Conservation (phyloP, 1,284 basidiomycete species). For the Marasmius oreades region DNA sequence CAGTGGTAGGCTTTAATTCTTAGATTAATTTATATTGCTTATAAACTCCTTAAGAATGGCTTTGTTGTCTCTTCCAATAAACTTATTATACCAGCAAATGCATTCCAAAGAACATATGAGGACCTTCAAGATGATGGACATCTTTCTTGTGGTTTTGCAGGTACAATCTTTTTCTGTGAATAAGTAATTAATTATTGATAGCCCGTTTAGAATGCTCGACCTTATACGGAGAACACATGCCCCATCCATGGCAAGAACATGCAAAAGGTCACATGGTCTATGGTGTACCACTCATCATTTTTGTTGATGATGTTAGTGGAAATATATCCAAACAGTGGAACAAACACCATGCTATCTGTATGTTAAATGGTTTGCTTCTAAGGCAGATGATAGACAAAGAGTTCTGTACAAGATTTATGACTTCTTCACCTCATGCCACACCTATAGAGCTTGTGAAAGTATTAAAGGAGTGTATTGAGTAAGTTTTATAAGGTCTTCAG, state of each 20-base stretch:
- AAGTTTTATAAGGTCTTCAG: neutral
- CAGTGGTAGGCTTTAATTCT: neutral
- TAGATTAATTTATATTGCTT: neutral
- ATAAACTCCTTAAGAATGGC: neutral
- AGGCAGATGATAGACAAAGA: conserved; percentile 24
- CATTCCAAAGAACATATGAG: neutral
- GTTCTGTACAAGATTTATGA: no score
- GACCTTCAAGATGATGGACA: no score
- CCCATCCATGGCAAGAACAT: conserved; percentile 17
- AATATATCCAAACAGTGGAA: conserved; percentile 30
- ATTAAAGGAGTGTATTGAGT: neutral
- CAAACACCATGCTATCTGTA: conserved; percentile 26
- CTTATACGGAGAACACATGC: conserved; percentile 17
- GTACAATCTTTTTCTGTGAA: neutral
- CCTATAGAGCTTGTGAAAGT: conserved; percentile 12
- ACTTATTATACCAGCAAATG: neutral
- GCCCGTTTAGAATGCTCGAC: conserved; percentile 13
- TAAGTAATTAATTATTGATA: neutral
- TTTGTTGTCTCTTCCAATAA: neutral
- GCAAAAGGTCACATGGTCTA: conserved; percentile 18
- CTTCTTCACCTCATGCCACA: conserved; percentile 23
- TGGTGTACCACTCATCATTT: no score
- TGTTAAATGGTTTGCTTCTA: conserved; percentile 24
- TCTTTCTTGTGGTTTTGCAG: neutral
- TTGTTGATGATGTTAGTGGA: no score